phyloP scores from a whole-genome alignment of 2,329 filamentous ascomycete genomes.

The Beauveria asiatica region DNA sequence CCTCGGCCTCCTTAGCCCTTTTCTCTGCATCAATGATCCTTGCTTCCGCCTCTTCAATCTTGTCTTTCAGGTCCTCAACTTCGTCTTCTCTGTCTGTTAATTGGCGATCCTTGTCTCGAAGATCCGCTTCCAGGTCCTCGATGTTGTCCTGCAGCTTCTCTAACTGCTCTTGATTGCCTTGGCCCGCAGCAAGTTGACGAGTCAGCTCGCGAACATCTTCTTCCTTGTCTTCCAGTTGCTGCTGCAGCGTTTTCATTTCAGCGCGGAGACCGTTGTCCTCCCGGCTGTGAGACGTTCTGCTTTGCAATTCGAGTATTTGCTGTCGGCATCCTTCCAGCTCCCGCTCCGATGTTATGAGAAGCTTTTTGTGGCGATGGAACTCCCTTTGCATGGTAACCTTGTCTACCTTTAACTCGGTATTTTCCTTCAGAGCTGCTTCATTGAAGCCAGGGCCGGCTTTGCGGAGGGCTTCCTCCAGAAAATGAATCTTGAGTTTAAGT shows the following conservation, averaged over 20 bases:
- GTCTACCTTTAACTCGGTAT: constrained; percentile 91
- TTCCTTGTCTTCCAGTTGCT: constrained; percentile 48
- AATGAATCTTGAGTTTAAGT: constrained; percentile 93
- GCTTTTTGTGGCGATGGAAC: constrained; percentile 77
- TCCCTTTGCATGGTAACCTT: constrained; percentile 85
- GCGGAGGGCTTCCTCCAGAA: constrained; percentile 80
- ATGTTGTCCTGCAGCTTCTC: constrained; percentile 66
- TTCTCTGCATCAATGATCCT: constrained; percentile 48
- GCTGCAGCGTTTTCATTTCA: constrained; percentile 50
- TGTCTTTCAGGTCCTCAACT: constrained; percentile 56
- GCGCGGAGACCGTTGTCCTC: constrained; percentile 60
- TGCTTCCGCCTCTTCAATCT: constrained; percentile 45
- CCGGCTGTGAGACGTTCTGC: constrained; percentile 69
- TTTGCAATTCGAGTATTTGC: constrained; percentile 74
- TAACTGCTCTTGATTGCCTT: constrained; percentile 48
- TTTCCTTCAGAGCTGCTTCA: constrained; percentile 82
- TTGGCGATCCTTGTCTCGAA: constrained; percentile 66
- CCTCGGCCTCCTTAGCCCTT: constrained; percentile 46
- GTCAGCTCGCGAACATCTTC: constrained; percentile 53
- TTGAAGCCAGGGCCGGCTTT: constrained; percentile 87
- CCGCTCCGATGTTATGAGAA: constrained; percentile 70
- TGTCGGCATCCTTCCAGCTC: constrained; percentile 77
- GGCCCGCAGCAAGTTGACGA: constrained; percentile 47
- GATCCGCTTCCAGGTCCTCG: constrained; percentile 64
- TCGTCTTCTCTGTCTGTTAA: constrained; percentile 70